Conservation (phyloP, 108 stramenopile genomes). For the Cyclostephanos tholiformis region DNA sequence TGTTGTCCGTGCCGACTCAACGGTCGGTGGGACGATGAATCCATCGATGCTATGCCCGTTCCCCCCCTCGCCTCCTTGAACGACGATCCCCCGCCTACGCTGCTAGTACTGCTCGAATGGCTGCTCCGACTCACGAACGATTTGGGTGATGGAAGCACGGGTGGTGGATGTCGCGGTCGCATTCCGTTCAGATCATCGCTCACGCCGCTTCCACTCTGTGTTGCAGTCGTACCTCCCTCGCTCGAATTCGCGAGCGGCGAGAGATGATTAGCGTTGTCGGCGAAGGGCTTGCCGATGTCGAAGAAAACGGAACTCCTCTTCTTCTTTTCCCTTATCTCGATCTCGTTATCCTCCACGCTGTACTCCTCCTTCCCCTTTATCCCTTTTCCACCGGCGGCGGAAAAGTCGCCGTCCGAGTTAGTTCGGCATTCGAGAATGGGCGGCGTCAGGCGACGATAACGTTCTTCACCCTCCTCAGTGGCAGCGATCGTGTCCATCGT, state of each 20-base stretch:
- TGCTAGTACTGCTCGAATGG: not conserved
- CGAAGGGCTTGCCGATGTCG: conserved; percentile 14
- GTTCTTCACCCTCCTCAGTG: not conserved
- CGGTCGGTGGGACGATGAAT: not conserved
- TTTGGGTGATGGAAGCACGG: not conserved
- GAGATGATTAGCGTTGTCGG: not conserved
- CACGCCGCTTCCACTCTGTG: not conserved
- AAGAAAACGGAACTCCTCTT: conserved; percentile 1
- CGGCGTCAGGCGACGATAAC: not conserved
- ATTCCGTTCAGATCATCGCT: not conserved
- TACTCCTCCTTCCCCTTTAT: not conserved
- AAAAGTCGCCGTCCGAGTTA: not conserved
- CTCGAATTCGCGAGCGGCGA: conserved; percentile 5
- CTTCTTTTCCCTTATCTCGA: not conserved
- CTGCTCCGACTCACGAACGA: conserved; percentile 10
- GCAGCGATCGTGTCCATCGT: no score
- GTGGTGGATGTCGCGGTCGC: not conserved
- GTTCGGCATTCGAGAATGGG: not conserved
- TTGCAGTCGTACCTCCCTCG: not conserved
- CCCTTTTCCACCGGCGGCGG: no score
- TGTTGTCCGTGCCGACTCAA: not conserved
- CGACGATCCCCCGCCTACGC: not conserved
- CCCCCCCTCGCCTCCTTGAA: not conserved
- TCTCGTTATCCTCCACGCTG: not conserved
- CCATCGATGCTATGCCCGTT: not conserved